phyloP scores from a whole-genome alignment of 2,329 filamentous ascomycete species.

The Aureobasidium sp. region DNA sequence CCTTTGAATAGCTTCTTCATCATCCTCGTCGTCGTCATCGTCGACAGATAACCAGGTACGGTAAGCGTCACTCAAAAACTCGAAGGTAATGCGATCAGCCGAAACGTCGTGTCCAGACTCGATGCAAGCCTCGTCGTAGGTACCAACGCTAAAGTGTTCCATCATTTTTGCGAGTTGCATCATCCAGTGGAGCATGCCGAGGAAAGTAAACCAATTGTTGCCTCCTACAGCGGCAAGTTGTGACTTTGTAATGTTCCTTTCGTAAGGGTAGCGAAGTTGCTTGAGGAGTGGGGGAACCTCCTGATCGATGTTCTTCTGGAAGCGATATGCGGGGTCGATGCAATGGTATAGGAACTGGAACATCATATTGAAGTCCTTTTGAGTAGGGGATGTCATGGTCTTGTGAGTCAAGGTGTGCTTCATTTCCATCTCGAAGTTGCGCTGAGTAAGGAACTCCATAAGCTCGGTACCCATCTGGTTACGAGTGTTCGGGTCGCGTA shows the following conservation, averaged over 20 bases:
- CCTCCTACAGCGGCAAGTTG: constrained; percentile 91
- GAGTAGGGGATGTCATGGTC: constrained; percentile 85
- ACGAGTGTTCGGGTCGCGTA: constrained; percentile 75
- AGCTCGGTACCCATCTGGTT: constrained; percentile 80
- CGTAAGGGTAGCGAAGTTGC: constrained; percentile 89
- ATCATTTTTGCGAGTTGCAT: constrained; percentile 96
- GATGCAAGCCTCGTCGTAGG: constrained; percentile 83
- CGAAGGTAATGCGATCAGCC: constrained; percentile 88
- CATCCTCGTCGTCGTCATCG: constrained; percentile 65
- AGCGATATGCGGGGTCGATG: constrained; percentile 88
- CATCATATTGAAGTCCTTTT: constrained; percentile 97
- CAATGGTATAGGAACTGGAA: constrained; percentile 97
- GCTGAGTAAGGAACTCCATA: constrained; percentile 81
- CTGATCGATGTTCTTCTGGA: constrained; percentile 89
- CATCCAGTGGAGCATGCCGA: constrained; percentile 96
- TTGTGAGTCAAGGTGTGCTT: constrained; percentile 89
- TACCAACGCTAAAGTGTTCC: constrained; percentile 68
- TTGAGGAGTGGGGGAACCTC: constrained; percentile 91
- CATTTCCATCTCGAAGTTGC: constrained; percentile 98
- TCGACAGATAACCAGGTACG: constrained; percentile 87
- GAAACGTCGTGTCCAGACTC: constrained; percentile 83
- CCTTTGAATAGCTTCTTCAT: constrained; percentile 73
- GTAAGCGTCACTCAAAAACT: constrained; percentile 85
- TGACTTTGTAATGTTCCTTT: constrained; percentile 92
- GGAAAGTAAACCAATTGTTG: constrained; percentile 93